These are phyloP conservation scores for Lasiosphaeria hispida DNA, from an alignment of 495 filamentous ascomycete species.

Conservation along the genomic window DNA sequence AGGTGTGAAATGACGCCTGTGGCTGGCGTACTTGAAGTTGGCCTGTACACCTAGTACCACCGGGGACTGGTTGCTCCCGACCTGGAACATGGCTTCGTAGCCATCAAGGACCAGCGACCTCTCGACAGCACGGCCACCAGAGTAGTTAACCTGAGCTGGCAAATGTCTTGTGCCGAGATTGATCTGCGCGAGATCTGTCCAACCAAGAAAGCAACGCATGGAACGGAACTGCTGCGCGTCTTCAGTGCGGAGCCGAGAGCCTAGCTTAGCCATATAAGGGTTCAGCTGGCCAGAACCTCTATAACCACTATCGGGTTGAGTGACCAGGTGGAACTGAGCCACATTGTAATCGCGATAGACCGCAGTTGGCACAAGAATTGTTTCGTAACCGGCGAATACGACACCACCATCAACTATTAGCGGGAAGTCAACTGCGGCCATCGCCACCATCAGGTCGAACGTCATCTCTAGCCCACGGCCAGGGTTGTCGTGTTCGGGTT, in stretches of 20 bases:
- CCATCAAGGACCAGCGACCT: too few species aligned
- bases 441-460: neutral
- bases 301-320: neutral
- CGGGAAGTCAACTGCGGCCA: neutral
- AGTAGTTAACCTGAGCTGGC: neutral
- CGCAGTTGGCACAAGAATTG: neutral
- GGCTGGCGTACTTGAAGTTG: neutral
- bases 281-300: neutral
- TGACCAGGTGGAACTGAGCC: neutral
- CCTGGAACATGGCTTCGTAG: too few species aligned
- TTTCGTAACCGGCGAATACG: neutral
- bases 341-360: neutral
- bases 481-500: neutral
- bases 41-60: neutral
- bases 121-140: neutral
- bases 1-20: neutral
- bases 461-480: neutral
- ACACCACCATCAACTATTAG: neutral
- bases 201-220: neutral
- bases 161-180: neutral
- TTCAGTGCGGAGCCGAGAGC: neutral
- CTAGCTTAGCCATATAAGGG: neutral
- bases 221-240: neutral
- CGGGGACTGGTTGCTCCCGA: too few species aligned
- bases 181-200: neutral